These are phyloP conservation scores for Tanacetum coccineum DNA, from an alignment of 129 eudicot genomes.

Conservation along the genomic window DNA sequence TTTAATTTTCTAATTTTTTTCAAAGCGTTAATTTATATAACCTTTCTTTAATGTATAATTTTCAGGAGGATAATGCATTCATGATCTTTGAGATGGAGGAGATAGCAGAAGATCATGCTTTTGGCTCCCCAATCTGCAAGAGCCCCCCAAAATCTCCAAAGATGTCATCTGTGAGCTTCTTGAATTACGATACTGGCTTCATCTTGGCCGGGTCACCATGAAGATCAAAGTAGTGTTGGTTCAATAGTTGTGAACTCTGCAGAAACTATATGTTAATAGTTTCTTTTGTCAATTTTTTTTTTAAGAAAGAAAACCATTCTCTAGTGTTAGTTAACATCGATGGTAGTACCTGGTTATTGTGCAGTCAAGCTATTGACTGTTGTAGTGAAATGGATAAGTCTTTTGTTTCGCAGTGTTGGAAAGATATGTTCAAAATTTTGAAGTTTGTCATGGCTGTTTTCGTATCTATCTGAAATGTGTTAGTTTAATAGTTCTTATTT, in stretches of 20 bases:
- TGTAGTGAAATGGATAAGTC: no score
- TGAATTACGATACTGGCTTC: constrained; percentile 35
- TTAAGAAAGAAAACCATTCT: neutral
- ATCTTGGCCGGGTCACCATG: constrained; percentile 40
- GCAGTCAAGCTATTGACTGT: constrained; percentile 32
- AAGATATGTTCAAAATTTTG: no score
- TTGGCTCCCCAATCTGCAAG: constrained; percentile 28
- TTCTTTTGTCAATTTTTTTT: neutral
- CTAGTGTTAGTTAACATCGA: neutral
- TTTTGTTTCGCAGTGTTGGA: neutral
- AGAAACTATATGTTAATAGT: constrained; percentile 19
- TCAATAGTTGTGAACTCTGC: neutral
- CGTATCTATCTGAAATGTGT: no score
- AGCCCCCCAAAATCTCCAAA: constrained; percentile 50
- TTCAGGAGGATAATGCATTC: constrained; percentile 24
- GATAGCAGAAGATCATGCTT: constrained; percentile 30
- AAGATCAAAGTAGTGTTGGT: constrained; percentile 25
- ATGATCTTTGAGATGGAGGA: constrained; percentile 40
- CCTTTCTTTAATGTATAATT: neutral
- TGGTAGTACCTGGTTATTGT: constrained; percentile 8
- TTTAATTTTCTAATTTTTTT: neutral
- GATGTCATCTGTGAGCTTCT: constrained; percentile 25
- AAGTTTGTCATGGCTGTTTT: no score
- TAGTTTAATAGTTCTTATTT: neutral
- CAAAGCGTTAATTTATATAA: neutral